Conservation (phyloP, 768 basidiomycete genomes). For the Exidia glandulosa region DNA sequence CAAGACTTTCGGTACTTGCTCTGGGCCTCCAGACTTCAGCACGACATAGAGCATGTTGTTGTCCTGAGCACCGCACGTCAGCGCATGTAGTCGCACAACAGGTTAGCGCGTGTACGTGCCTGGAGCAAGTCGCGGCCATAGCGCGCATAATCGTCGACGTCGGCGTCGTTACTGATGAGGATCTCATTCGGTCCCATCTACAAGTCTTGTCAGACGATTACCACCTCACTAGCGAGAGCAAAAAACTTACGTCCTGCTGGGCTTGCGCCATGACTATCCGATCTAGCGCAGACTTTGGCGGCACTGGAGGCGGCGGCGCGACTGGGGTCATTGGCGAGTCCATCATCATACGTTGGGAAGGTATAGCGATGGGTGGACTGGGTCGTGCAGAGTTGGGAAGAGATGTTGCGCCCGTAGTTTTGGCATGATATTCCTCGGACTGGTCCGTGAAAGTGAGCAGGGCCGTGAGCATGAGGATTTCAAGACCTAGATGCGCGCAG, state of each 20-base stretch:
- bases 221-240: not conserved
- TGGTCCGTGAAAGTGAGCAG: conserved; percentile 68
- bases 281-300: conserved; percentile 48
- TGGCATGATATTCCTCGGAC: conserved; percentile 40
- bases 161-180: conserved; percentile 53
- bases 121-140: conserved; percentile 55
- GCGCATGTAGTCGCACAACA: not conserved
- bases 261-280: conserved; percentile 61
- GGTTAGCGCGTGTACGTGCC: conserved; percentile 39
- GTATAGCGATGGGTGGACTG: not conserved
- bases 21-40: conserved; percentile 48
- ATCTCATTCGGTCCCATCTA: conserved; percentile 45
- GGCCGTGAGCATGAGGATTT: conserved; percentile 67
- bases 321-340: conserved; percentile 33
- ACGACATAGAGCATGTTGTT: conserved; percentile 74
- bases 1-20: conserved; percentile 66
- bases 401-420: conserved; percentile 1
- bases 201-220: not conserved
- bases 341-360: not conserved
- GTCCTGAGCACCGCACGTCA: conserved; percentile 33
- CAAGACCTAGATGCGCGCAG: conserved; percentile 36
- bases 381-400: conserved; percentile 4
- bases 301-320: conserved; percentile 1
- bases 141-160: conserved; percentile 52
- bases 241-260: conserved; percentile 4